Evolutionary conservation across 805 yeast species (phyloP), one percentile per base, ranked within the genome.

Genomic region (Vanderwaltozyma verrucispora): DNA sequence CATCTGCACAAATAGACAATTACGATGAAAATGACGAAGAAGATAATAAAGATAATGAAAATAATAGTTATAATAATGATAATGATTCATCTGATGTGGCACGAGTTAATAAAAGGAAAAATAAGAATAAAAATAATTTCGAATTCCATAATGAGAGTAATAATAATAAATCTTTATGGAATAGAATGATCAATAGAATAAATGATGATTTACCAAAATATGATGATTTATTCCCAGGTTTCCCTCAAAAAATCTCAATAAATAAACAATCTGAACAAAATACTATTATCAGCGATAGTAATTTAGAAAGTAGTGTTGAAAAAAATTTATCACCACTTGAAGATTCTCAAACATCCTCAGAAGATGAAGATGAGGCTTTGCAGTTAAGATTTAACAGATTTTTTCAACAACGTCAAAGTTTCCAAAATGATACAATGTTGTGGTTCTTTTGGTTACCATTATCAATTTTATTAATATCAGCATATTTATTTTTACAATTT

Each of bases 371-470:
- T 12, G 59, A 54, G 28, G 54, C 54, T 5, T 30, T 54, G 14
- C 70, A 64, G 34, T 59, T 56, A 20, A 51, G 56, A 31, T 57
- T 63, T 33, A 59, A 59, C 47, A 52, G 54, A 43, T 63, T 64
- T 45, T 64, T 64, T 51, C 64, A 61, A 44, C 67, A 67, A 43
- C 65, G 65, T 42, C 65, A 64, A 47, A 68, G 66, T 35, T 63
- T 72, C 40, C 63, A 62, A 48, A 81, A 85, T 50, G 96, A 88
- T 60, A 80, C 75, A 52, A 80, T 86, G 84, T 67, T 88, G 45
- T 63, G 85, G 43, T 84, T 88, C 56, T 87, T 88, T 70, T 88
- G 96, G 96, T 62, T 87, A 40, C 96, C 96, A 12, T 70, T 83
- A 28, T 62, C 85, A 36, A 48, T 79, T 16, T 54, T 83, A 24